Percentiles rank a stretch among this genome's conserved stretches.
These are phyloP conservation scores for Phycomyces blakesleeanus DNA, from an alignment of 192 early-diverging fungal genomes.

Conservation along the genomic window DNA sequence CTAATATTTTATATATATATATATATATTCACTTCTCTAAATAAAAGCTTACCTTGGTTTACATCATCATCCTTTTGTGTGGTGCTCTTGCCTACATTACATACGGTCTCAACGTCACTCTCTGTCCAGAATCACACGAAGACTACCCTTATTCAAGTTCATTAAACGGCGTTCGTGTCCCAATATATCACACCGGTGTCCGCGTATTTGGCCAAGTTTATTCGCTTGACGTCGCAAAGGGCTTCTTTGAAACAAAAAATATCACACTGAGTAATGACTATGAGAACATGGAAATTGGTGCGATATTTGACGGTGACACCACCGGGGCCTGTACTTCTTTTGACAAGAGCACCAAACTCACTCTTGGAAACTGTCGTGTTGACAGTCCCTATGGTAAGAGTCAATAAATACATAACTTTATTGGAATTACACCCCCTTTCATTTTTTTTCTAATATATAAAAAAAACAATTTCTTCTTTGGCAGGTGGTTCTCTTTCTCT, in stretches of 20 bases:
- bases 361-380: conserved; percentile 11
- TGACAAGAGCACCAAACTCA: not conserved
- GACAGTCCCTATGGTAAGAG: conserved; percentile 27
- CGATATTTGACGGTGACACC: conserved; percentile 32
- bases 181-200: conserved; percentile 21
- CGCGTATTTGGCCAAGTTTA: conserved; percentile 36
- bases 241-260: conserved; percentile 18
- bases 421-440: no score
- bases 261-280: conserved; percentile 30
- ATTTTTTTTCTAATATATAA: no score
- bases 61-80: conserved; percentile 38
- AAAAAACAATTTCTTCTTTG: no score
- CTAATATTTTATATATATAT: not conserved
- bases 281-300: conserved; percentile 27
- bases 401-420: no score
- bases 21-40: no score
- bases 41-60: conserved; percentile 26
- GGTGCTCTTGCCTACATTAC: conserved; percentile 39
- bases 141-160: conserved; percentile 22
- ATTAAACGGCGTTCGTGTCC: conserved; percentile 9
- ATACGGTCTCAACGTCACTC: conserved; percentile 34
- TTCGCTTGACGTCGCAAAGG: conserved; percentile 11
- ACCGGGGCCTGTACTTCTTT: conserved; percentile 14
- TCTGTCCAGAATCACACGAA: conserved; percentile 26
- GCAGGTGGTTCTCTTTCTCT: conserved; percentile 18